Evolutionary conservation across 352 stramenopile genomes (phyloP).

Genomic region (Phytophthora nicotianae): DNA sequence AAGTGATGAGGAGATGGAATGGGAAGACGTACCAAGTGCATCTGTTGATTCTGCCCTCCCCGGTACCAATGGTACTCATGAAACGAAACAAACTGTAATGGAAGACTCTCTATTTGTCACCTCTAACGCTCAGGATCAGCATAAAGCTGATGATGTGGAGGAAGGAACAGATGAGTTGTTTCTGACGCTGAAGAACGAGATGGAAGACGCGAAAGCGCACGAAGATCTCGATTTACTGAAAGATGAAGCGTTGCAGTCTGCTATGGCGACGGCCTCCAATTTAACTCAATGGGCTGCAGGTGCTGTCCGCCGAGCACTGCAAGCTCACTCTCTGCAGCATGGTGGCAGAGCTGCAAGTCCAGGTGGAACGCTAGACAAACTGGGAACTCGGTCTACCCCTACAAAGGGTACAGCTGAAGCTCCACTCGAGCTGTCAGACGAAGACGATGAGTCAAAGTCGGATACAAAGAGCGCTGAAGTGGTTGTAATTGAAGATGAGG

Average conservation of each 20-base stretch:
- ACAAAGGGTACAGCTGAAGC: constrained; percentile 15
- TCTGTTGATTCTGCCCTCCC: neutral
- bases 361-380: constrained; percentile 1
- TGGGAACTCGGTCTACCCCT: neutral
- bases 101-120: constrained; percentile 1
- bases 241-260: constrained; percentile 76
- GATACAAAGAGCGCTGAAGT: constrained; percentile 12
- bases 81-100: neutral
- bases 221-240: constrained; percentile 66
- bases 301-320: constrained; percentile 70
- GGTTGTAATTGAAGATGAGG: constrained; percentile 35
- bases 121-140: constrained; percentile 2
- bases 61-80: neutral
- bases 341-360: constrained; percentile 23
- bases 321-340: constrained; percentile 64
- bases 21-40: constrained; percentile 43
- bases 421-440: constrained; percentile 21
- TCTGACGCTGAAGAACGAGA: constrained; percentile 62
- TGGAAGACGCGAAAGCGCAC: constrained; percentile 75
- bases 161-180: constrained; percentile 53
- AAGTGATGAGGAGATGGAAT: constrained; percentile 53
- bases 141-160: constrained; percentile 13
- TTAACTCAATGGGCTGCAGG: constrained; percentile 89
- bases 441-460: constrained; percentile 18
- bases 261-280: constrained; percentile 83